These are phyloP conservation scores for Prunella vulgaris DNA, from an alignment of 257 asterid genomes.

Conservation along the genomic window DNA sequence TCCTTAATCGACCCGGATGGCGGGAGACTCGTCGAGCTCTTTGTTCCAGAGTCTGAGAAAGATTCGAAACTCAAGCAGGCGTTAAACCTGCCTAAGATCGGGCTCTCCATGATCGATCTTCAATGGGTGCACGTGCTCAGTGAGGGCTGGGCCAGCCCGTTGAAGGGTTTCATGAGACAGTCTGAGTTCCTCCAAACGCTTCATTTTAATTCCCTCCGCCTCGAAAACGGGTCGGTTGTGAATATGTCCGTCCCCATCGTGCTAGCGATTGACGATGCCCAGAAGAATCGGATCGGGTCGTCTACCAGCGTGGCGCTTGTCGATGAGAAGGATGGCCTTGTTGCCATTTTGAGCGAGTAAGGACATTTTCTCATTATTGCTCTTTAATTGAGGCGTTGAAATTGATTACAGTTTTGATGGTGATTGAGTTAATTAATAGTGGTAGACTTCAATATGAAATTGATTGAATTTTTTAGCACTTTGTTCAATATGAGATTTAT, in stretches of 20 bases:
- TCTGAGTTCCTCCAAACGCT: constrained; percentile 98
- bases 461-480: not conserved
- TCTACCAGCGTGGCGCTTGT: constrained; percentile 66
- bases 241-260: constrained; percentile 97
- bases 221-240: constrained; percentile 62
- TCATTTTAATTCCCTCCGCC: constrained; percentile 85
- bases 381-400: not conserved
- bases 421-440: too few relatives aligned
- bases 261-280: constrained; percentile 74
- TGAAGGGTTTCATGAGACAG: constrained; percentile 92
- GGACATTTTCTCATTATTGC: constrained; percentile 18
- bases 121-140: constrained; percentile 97
- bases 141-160: constrained; percentile 99
- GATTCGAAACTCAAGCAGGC: constrained; percentile 43
- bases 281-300: constrained; percentile 55
- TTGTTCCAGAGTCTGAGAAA: constrained; percentile 50
- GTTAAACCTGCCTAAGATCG: constrained; percentile 47
- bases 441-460: not conserved
- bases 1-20: constrained; percentile 88
- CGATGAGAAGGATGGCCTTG: constrained; percentile 36
- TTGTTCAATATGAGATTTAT: not conserved
- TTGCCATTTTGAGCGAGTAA: constrained; percentile 76
- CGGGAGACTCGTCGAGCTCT: constrained; percentile 67
- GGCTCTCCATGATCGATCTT: constrained; percentile 66
- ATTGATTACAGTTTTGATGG: not conserved